Evolutionary conservation across 2,329 filamentous ascomycete species (phyloP), one percentile per base, ranked within the genome.

Genomic region (Stagonosporopsis vannaccii): DNA sequence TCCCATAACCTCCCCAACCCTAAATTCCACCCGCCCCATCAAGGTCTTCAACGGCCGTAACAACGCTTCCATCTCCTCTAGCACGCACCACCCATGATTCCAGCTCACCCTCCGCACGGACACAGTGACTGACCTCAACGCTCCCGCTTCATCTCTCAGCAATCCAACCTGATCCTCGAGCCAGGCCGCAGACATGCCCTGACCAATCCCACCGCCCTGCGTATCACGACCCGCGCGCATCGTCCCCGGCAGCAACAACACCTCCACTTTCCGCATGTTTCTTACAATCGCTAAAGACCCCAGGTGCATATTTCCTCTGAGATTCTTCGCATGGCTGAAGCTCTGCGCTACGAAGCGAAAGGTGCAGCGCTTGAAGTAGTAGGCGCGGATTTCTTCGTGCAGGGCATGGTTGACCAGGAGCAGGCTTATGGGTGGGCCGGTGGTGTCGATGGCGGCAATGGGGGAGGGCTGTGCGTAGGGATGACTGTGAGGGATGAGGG

Each of bases 331-430:
- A 3, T 33, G 22, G 9, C 11, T 40, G 26, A 51, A 49, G 30
- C 32, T 36, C 28, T 59, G 61, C 4, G 51, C 51, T 4, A 58
- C 40, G 26, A 60, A 53, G 30, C 60, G 48, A 44, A 66, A 59
- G 1, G 62, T 66, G 22, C 52, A 63, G 15, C 43, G 51, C 1
- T 48, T 33, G 36, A 58, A 59, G 48, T 58, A 68, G 59, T 66
- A 57, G 15, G 51, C 28, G 30, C 35, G 50, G 6, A 64, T 41
- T 28, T 68, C 60, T 20, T 53, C 17, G 36, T 40, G 33, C 9
- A 68, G 40, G 12, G 35, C 23, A 7, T 44, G 57, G 47, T 52
- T 59, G 15, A 55, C 47, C 2, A 63, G 35, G 9, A 62, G 52
- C 17, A 66, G 59, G 3, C 40, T 43, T 4, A 40, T 46, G 9